Conservation (phyloP, 306 rosid species). For the Cicer chorassanicum region DNA sequence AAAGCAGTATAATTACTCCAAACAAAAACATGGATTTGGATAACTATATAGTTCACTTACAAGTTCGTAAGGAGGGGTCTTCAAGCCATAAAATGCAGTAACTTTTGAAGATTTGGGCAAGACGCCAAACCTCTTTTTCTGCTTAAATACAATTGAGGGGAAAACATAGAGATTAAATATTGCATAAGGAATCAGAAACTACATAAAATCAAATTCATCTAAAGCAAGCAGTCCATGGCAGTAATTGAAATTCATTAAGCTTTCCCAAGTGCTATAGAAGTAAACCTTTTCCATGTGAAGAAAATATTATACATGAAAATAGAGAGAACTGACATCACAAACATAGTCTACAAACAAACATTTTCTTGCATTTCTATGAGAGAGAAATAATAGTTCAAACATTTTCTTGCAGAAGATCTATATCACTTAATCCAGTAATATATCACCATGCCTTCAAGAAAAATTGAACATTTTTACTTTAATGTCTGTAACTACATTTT, state of each 20-base stretch:
- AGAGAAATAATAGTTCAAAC: constrained; percentile 23
- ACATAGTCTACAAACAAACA: neutral
- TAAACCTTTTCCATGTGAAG: constrained; percentile 18
- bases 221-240: constrained; percentile 1
- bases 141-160: constrained; percentile 43
- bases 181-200: constrained; percentile 7
- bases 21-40: constrained; percentile 27
- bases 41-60: constrained; percentile 57
- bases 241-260: constrained; percentile 17
- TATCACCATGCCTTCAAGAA: neutral
- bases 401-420: constrained; percentile 17
- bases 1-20: constrained; percentile 32
- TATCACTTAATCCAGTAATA: neutral
- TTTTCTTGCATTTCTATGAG: too few species aligned
- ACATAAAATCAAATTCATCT: constrained; percentile 26
- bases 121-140: constrained; percentile 51
- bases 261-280: constrained; percentile 10
- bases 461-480: neutral
- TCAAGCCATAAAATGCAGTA: constrained; percentile 77
- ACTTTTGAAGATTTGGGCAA: constrained; percentile 56
- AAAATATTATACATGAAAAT: neutral
- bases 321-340: constrained; percentile 6
- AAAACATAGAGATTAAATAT: constrained; percentile 18
- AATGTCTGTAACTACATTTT: constrained; percentile 14
- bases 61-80: constrained; percentile 83